Conservation (phyloP, 2,329 filamentous ascomycete species). For the Cyclaneusma minus region DNA sequence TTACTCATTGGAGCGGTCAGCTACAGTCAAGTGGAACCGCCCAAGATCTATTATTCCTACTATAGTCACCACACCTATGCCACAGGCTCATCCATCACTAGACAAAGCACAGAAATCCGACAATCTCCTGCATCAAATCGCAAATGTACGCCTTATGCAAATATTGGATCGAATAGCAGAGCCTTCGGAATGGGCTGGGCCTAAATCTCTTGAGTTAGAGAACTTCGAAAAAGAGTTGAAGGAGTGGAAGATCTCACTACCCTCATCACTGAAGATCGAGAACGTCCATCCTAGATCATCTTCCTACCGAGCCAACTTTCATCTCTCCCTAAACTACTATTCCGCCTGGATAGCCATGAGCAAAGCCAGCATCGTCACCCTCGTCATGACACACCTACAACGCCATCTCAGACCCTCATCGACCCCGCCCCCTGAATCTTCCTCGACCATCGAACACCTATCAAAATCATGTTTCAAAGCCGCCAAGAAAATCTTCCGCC, state of each 20-base stretch:
- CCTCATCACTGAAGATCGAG: slow-evolving; percentile 14
- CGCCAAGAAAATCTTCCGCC: slow-evolving; percentile 17
- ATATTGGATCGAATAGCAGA: slow-evolving; percentile 18
- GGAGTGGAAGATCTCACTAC: slow-evolving; percentile 18
- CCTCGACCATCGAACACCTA: slow-evolving; percentile 7
- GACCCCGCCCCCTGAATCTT: slow-evolving; percentile 4
- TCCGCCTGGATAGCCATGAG: slow-evolving; percentile 22
- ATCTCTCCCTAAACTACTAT: slow-evolving; percentile 22
- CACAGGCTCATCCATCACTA: slow-evolving; percentile 5
- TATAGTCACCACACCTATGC: slow-evolving; percentile 12
- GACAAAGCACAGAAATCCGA: slow-evolving; percentile 16
- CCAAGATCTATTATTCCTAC: slow-evolving; percentile 12
- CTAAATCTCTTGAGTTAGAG: slow-evolving; percentile 1
- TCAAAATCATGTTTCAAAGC: slow-evolving; percentile 17
- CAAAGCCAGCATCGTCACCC: slow-evolving; percentile 19
- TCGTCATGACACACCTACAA: slow-evolving; percentile 15
- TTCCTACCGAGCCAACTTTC: slow-evolving; percentile 19
- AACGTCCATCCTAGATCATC: slow-evolving; percentile 15
- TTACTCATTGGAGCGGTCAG: slow-evolving; percentile 16
- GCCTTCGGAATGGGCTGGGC: slow-evolving; percentile 6
- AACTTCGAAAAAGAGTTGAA: slow-evolving; percentile 13
- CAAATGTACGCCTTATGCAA: slow-evolving; percentile 15
- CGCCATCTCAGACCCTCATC: slow-evolving; percentile 6
- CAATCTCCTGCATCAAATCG: slow-evolving; percentile 20
- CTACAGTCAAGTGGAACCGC: slow-evolving; percentile 13